Evolutionary conservation across 108 stramenopile genomes (phyloP).

Genomic region (Cyclotella cryptica): DNA sequence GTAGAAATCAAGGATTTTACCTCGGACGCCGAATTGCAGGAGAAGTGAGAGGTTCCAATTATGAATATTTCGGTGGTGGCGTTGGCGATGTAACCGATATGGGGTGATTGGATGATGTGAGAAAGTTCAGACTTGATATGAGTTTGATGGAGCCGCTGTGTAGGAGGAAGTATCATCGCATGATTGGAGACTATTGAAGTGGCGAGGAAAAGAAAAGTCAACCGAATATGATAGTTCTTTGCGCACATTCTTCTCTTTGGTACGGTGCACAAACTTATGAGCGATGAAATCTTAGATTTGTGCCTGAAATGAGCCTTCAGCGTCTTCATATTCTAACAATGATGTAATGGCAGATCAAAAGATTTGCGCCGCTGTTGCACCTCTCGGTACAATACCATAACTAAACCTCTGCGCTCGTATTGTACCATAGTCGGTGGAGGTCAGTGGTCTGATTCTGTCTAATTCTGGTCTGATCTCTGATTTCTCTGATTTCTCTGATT

Average conservation of each 20-base stretch:
- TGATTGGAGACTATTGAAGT: neutral
- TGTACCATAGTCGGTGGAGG: too few species aligned
- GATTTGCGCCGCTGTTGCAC: neutral
- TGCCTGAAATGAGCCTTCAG: too few species aligned
- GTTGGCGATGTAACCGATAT: constrained; percentile 32
- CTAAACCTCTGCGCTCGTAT: too few species aligned
- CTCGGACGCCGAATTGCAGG: constrained; percentile 58
- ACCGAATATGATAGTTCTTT: too few species aligned
- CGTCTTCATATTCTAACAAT: neutral
- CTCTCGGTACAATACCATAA: too few species aligned
- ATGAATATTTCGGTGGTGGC: constrained; percentile 38
- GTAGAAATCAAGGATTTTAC: constrained; percentile 51
- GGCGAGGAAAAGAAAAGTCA: too few species aligned
- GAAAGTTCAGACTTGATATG: neutral
- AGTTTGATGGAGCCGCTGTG: neutral
- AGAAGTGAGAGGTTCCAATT: constrained; percentile 65
- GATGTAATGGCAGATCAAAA: neutral
- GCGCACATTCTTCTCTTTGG: too few species aligned
- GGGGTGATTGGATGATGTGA: constrained; percentile 25
- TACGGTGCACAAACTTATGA: too few species aligned
- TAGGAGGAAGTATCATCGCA: neutral
- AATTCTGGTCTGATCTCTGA: too few species aligned
- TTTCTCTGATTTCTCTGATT: too few species aligned
- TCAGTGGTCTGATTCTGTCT: too few species aligned
- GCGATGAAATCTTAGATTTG: too few species aligned